A percentile compares a stretch with the other conserved stretches of the same genome.
These are phyloP conservation scores for Coemansia sp. DNA, from an alignment of 192 early-diverging fungal species.

Conservation along the genomic window DNA sequence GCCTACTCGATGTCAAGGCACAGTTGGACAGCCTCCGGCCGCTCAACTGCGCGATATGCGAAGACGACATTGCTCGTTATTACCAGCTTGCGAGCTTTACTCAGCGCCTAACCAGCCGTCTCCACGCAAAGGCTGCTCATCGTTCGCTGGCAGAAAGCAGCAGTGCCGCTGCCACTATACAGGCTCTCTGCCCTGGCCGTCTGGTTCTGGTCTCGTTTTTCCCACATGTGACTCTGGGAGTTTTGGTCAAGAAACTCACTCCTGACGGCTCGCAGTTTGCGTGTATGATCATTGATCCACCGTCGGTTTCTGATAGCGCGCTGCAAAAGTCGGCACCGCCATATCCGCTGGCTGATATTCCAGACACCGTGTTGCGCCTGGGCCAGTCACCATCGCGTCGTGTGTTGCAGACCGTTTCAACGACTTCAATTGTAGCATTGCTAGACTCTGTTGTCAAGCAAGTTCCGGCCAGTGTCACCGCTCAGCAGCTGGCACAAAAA, in stretches of 20 bases:
- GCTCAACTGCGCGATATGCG: conserved; percentile 81
- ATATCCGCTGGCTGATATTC: conserved; percentile 26
- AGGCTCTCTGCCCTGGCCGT: conserved; percentile 69
- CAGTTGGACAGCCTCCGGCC: conserved; percentile 60
- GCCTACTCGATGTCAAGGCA: conserved; percentile 67
- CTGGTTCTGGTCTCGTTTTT: conserved; percentile 76
- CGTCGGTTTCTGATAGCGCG: not conserved
- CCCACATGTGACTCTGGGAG: conserved; percentile 36
- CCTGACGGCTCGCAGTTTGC: conserved; percentile 39
- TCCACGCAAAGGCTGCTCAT: conserved; percentile 32
- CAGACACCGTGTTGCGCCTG: conserved; percentile 7
- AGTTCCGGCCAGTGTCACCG: not conserved
- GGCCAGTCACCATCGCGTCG: conserved; percentile 16
- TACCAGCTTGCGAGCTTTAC: conserved; percentile 58
- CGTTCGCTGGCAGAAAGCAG: conserved; percentile 35
- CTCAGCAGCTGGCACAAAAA: conserved; percentile 16
- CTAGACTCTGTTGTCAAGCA: conserved; percentile 33
- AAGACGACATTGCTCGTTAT: conserved; percentile 67
- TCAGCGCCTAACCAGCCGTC: conserved; percentile 32
- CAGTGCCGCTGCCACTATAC: conserved; percentile 57
- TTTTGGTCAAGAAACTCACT: conserved; percentile 21
- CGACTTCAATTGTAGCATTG: conserved; percentile 20
- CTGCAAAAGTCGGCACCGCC: conserved; percentile 16
- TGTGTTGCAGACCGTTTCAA: conserved; percentile 12
- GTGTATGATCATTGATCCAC: conserved; percentile 35